Conservation (phyloP, 2,329 filamentous ascomycete species). For the Paraphaeosphaeria minitans region DNA sequence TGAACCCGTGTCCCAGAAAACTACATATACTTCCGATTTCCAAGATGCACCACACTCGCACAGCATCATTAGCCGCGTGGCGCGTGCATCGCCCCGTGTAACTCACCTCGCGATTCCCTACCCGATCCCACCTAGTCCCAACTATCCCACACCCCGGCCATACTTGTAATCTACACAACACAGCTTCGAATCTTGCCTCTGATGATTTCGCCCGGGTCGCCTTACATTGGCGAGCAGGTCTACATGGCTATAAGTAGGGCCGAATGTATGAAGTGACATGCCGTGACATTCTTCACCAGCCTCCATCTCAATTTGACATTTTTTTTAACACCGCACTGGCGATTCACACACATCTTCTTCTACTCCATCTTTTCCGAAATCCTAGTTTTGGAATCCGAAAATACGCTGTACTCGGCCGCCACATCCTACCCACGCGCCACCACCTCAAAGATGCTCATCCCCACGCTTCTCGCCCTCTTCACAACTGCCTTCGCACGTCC, state of each 20-base stretch:
- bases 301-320: background rate
- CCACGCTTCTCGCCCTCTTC: background rate
- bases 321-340: no score
- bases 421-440: no score
- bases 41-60: background rate
- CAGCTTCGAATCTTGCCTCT: background rate
- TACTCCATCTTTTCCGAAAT: background rate
- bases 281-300: constrained; percentile 4
- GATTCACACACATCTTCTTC: background rate
- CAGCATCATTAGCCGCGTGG: background rate
- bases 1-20: no score
- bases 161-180: constrained; percentile 6
- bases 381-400: background rate
- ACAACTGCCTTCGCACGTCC: constrained; percentile 5
- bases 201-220: background rate
- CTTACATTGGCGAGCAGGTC: background rate
- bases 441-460: background rate
- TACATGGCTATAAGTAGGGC: constrained; percentile 1
- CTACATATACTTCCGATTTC: no score
- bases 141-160: background rate
- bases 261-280: background rate
- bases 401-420: no score
- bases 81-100: background rate
- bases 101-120: background rate
- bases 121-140: constrained; percentile 2